These are phyloP conservation scores for Juglanconis juglandina DNA, from an alignment of 2,329 filamentous ascomycete genomes.

Conservation along the genomic window DNA sequence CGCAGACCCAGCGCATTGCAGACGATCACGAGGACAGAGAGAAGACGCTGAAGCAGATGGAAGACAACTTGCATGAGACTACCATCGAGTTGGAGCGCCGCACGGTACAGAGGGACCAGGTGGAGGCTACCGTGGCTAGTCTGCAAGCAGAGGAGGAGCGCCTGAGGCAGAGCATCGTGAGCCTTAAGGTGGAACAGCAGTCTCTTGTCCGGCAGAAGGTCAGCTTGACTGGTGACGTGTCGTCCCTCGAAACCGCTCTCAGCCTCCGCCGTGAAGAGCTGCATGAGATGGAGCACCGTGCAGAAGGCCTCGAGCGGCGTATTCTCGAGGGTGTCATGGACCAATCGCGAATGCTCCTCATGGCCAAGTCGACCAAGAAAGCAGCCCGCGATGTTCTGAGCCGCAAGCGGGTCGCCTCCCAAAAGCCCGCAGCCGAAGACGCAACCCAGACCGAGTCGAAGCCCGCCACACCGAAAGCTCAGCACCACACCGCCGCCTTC, in stretches of 20 bases:
- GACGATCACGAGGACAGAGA: slow-evolving; percentile 77
- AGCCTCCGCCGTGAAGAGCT: slow-evolving; percentile 87
- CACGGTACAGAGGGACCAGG: slow-evolving; percentile 60
- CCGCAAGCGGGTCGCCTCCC: slow-evolving; percentile 52
- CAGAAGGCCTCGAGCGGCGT: slow-evolving; percentile 82
- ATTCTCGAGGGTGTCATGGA: slow-evolving; percentile 96
- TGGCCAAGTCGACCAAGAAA: slow-evolving; percentile 58
- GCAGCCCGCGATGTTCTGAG: slow-evolving; percentile 52
- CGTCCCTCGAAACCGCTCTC: slow-evolving; percentile 85
- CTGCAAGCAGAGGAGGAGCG: slow-evolving; percentile 48
- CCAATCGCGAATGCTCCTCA: slow-evolving; percentile 86
- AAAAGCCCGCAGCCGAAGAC: slow-evolving; percentile 27
- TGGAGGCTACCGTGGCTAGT: slow-evolving; percentile 51
- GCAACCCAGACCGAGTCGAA: slow-evolving; percentile 26
- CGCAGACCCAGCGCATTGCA: slow-evolving; percentile 70
- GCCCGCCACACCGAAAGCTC: slow-evolving; percentile 16
- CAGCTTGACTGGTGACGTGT: slow-evolving; percentile 78
- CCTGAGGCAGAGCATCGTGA: slow-evolving; percentile 52
- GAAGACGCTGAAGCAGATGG: slow-evolving; percentile 75
- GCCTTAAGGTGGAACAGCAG: slow-evolving; percentile 68
- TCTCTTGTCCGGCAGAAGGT: slow-evolving; percentile 74
- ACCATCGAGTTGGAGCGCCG: slow-evolving; percentile 77
- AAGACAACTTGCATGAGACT: slow-evolving; percentile 76
- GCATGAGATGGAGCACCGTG: slow-evolving; percentile 82
- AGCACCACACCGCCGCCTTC: slow-evolving; percentile 33